Base-by-base conservation (phyloP, 345 rosid species). In the Linum lewisii region DNA sequence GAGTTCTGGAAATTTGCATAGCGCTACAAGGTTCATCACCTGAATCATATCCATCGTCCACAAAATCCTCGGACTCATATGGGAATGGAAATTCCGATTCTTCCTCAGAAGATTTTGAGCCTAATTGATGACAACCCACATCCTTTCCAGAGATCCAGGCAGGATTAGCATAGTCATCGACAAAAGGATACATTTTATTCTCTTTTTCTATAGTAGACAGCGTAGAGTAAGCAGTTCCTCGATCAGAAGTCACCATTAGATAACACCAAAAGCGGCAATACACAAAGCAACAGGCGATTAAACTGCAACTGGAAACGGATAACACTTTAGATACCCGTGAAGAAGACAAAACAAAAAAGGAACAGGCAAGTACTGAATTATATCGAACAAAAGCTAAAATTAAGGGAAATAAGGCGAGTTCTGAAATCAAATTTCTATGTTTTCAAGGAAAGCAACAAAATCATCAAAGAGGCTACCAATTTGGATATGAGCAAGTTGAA, bases 41-140 rank as follows among this genome's bases (percentile, higher is more conserved):
- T 5, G 84, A 81, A 71, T 81, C 86, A 60, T 85, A 84, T 53
- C 65, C 92, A 20, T 66, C 91, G 60, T 84, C 88, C 21, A 78
- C 45, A 51, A 60, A 71, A 21, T 81, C 87, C 54, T 80, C 95
- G 0, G 81, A 69, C 42, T 77, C 77, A 49, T 69, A 62, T 11
- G 78, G 80, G 69, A 79, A 81, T 29, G 72, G 79, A 59, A 79
- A 78, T 15, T 67, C 25, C 24, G 65, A 32, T 45, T 72, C 80
- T 24, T 62, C 77, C 52, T 78, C 80, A 5, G 64, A 51, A 9
- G 80, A 66, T 18, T 58, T 65, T 11, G 58, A 49, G 44, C 53
- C 38, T 37, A 24, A 34, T 7, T 56, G 54, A 3, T 57, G 57
- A 4, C 8, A 11, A 25, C 25, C 45, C 54, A 21, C 44, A 19